phyloP scores from a whole-genome alignment of 345 rosid genomes.

The Arabis hirsuta region DNA sequence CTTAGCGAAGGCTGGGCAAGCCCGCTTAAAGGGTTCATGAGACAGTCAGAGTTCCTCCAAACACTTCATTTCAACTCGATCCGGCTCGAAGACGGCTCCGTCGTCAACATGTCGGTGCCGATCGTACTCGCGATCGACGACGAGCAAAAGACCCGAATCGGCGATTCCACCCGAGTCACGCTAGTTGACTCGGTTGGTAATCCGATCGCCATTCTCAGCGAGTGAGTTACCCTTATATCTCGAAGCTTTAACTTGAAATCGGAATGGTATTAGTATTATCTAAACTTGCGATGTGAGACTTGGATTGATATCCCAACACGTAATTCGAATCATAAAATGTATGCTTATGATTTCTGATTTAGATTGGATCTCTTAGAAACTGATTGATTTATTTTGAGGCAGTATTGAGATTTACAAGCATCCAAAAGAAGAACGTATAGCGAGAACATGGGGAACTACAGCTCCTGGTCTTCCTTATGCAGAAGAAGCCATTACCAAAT shows the following conservation, averaged over 20 bases:
- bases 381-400: slow-evolving; percentile 35
- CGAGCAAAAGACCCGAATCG: slow-evolving; percentile 63
- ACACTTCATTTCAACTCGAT: slow-evolving; percentile 96
- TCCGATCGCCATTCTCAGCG: slow-evolving; percentile 70
- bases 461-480: slow-evolving; percentile 87
- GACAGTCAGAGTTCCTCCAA: slow-evolving; percentile 99
- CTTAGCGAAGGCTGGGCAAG: slow-evolving; percentile 99
- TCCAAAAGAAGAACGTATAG: slow-evolving; percentile 91
- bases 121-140: slow-evolving; percentile 88
- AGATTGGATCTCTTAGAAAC: background rate
- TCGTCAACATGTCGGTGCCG: slow-evolving; percentile 95
- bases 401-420: slow-evolving; percentile 96
- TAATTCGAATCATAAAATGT: background rate
- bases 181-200: slow-evolving; percentile 70
- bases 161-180: slow-evolving; percentile 63
- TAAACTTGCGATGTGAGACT: too few species aligned
- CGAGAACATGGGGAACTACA: slow-evolving; percentile 95
- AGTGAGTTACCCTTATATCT: slow-evolving; percentile 52
- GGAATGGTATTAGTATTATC: too few species aligned
- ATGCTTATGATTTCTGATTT: background rate
- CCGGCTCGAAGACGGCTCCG: slow-evolving; percentile 82
- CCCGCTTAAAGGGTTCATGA: slow-evolving; percentile 89
- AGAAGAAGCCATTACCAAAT: slow-evolving; percentile 69
- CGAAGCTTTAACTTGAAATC: too few species aligned
- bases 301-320: too few species aligned